Evolutionary conservation across 2,329 filamentous ascomycete species (phyloP), one percentile per base, ranked within the genome.

Genomic region (Xylogone sp.): DNA sequence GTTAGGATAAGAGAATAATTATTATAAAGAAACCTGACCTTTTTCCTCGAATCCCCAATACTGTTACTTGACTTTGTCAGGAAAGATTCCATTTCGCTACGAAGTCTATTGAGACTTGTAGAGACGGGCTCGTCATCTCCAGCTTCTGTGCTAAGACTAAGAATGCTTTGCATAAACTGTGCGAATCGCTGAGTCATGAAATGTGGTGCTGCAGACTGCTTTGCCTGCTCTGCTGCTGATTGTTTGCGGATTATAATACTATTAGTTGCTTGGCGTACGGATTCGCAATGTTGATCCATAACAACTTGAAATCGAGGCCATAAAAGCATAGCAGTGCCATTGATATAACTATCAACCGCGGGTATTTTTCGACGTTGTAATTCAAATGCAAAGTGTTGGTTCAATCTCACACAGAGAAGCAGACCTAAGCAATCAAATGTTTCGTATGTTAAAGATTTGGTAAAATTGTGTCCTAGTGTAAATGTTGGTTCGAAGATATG

Each of bases 1-100:
- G 94, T 97, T 62, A 90, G 76, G n/a, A 99, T 82, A 57, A 99
- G 76, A 49, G 90, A 95, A 69, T 96, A 97, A 68, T 99, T 99
- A 67, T 97, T 99, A 66, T 88, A 94, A 62, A 99, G 69, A 65
- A 97, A 97, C 43, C 94, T 78, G 59, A 93, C 87, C 59, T 87
- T 79, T 72, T 95, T 95, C 65, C 90, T 82, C 56, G 82, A 78
- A 63, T 96, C 93, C 19, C 82, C 84, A 56, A 92, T 89, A 0
- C 76, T 75, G 59, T 90, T 87, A 64, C 88, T 88, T 53, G 92
- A 76, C 65, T 88, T 90, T 5, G 82, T 81, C 54, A 99, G 69
- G 59, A 97, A 94, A 0, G 82, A 81, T 68, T 97, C 91, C 42
- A 93, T 87, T 65, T 97, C 94, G 51, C 78, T 80, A 24, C 90